Conservation (phyloP, 78 protist genomes). For the Chrysochromulina tobinii region DNA sequence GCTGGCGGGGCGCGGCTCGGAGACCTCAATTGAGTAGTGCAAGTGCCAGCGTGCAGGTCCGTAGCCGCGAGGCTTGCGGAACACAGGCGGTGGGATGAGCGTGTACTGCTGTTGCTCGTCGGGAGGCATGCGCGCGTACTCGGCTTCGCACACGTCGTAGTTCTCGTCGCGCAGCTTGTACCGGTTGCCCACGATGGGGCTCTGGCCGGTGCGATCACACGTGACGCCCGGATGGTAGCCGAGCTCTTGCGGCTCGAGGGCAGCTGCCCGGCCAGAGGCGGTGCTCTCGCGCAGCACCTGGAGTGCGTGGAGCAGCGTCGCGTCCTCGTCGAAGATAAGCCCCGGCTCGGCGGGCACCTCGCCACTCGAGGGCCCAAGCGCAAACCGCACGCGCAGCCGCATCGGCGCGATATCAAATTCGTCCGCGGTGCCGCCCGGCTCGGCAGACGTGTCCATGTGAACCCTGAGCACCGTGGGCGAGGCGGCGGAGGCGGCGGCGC, state of each 20-base stretch:
- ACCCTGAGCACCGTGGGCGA: too few relatives aligned
- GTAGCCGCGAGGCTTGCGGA: neutral
- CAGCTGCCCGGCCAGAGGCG: neutral
- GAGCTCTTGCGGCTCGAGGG: neutral
- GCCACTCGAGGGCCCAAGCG: neutral
- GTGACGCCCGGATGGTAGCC: slow-evolving; percentile 19
- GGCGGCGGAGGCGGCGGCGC: too few relatives aligned
- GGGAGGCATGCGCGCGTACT: neutral
- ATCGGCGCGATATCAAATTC: neutral
- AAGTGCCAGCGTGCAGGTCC: neutral
- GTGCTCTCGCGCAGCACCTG: neutral
- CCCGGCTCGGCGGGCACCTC: neutral
- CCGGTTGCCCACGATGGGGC: neutral
- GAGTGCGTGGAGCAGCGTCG: neutral
- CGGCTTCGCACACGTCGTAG: slow-evolving; percentile 13
- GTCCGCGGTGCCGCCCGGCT: neutral
- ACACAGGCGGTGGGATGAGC: neutral
- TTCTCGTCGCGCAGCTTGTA: neutral
- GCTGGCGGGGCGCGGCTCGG: neutral
- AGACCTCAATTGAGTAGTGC: neutral
- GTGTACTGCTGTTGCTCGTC: neutral
- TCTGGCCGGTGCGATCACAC: neutral
- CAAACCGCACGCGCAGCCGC: neutral
- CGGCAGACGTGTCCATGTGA: too few relatives aligned
- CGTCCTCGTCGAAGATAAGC: neutral